Conservation (phyloP, 2,329 filamentous ascomycete species). For the Nothopassalora personata region DNA sequence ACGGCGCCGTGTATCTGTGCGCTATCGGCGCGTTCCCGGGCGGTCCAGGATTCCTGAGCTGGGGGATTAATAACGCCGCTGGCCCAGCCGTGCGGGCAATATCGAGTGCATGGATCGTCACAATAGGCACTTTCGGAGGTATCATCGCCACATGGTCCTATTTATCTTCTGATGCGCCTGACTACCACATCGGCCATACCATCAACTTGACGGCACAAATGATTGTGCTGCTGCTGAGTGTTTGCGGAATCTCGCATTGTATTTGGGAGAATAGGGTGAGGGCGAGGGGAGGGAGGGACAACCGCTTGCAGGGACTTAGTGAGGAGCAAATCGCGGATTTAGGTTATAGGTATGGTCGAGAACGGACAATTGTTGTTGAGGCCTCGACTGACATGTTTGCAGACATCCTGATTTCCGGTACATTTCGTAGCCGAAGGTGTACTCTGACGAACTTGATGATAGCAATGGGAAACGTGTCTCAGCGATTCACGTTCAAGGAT, state of each 20-base stretch:
- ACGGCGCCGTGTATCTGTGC: constrained; percentile 36
- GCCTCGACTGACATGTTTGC: background rate
- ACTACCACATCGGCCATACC: constrained; percentile 48
- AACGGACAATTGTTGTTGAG: too few relatives aligned
- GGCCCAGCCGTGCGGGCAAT: constrained; percentile 54
- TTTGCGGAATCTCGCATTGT: constrained; percentile 50
- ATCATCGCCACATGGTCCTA: constrained; percentile 58
- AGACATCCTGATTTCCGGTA: constrained; percentile 52
- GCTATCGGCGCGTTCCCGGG: constrained; percentile 51
- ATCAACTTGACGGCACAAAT: constrained; percentile 54
- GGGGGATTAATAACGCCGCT: constrained; percentile 56
- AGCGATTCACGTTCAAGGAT: background rate
- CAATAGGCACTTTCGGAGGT: constrained; percentile 52
- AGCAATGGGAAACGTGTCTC: too few relatives aligned
- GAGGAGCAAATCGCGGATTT: constrained; percentile 45
- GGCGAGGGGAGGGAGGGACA: constrained; percentile 44
- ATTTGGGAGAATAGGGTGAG: constrained; percentile 50
- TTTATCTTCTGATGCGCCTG: constrained; percentile 41
- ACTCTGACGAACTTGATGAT: too few relatives aligned
- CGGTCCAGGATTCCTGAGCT: constrained; percentile 54
- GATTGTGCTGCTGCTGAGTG: constrained; percentile 40
- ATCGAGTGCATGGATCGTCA: constrained; percentile 51
- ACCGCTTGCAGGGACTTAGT: constrained; percentile 46
- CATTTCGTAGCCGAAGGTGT: constrained; percentile 38
- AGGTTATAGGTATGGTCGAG: constrained; percentile 38